Evolutionary conservation across 2,329 filamentous ascomycete genomes (phyloP).

Genomic region (Fusarium staphyleae): DNA sequence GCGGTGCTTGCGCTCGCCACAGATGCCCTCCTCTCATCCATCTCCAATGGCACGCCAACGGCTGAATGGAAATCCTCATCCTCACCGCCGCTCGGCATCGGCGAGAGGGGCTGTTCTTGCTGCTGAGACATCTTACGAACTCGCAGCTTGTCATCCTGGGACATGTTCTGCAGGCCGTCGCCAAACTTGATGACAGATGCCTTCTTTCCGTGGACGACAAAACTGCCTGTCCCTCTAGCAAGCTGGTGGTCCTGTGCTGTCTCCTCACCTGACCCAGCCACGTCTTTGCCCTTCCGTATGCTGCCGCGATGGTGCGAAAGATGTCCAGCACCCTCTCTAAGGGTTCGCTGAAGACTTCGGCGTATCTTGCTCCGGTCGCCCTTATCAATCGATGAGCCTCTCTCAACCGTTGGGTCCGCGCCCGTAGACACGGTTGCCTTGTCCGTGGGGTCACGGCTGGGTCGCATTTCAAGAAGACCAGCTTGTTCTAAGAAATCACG

Average conservation of each 20-base stretch:
- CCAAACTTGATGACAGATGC: conserved; percentile 97
- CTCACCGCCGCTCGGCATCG: conserved; percentile 45
- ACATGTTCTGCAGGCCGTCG: conserved; percentile 82
- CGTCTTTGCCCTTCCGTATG: conserved; percentile 73
- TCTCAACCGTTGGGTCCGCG: conserved; percentile 43
- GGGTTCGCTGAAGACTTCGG: conserved; percentile 86
- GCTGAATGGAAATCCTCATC: conserved; percentile 62
- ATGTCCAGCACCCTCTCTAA: conserved; percentile 78
- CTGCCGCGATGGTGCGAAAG: conserved; percentile 74
- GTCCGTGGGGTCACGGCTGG: conserved; percentile 43
- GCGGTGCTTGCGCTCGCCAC: conserved; percentile 71
- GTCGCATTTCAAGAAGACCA: conserved; percentile 62
- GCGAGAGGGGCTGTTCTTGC: conserved; percentile 49
- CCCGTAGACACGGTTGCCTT: conserved; percentile 47
- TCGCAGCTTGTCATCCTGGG: conserved; percentile 74
- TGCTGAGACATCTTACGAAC: conserved; percentile 62
- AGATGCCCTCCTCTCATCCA: conserved; percentile 64
- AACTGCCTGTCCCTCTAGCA: conserved; percentile 81
- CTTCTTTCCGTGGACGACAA: conserved; percentile 97
- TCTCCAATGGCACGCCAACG: conserved; percentile 54
- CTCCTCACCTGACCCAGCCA: conserved; percentile 47
- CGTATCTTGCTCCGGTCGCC: conserved; percentile 74
- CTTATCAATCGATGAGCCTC: conserved; percentile 50
- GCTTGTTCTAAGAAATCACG: conserved; percentile 72
- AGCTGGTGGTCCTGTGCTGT: conserved; percentile 69